Evolutionary conservation across 1,284 basidiomycete species (phyloP).

Genomic region (Tilletia setariae): DNA sequence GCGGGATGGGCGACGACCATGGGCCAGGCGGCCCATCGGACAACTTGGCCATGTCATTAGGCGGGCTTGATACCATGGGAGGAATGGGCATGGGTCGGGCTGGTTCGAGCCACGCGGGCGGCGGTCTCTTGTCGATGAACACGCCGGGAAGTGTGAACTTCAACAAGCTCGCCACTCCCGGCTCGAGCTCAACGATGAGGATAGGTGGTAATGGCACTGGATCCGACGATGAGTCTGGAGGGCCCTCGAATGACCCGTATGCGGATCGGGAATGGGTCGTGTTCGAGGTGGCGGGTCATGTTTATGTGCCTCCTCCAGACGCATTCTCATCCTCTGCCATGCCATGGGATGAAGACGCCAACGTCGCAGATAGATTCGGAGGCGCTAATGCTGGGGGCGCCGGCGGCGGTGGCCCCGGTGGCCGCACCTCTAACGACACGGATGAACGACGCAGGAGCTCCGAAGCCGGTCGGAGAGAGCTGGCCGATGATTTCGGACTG

Average conservation of each 20-base stretch:
- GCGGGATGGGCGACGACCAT: neutral
- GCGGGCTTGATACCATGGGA: neutral
- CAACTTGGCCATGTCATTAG: neutral
- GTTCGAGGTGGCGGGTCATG: conserved; percentile 44
- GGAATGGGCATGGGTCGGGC: neutral
- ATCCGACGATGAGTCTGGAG: conserved; percentile 3
- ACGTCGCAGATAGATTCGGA: too few relatives aligned
- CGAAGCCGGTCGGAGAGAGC: conserved; percentile 19
- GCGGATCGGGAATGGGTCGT: conserved; percentile 32
- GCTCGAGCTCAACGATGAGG: neutral
- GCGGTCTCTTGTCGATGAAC: neutral
- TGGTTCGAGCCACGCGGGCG: neutral
- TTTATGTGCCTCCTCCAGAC: conserved; percentile 37
- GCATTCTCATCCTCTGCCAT: conserved; percentile 9
- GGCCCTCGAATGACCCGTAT: conserved; percentile 12
- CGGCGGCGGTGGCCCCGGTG: conserved; percentile 16
- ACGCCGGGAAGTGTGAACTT: neutral
- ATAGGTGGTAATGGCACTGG: conserved; percentile 14
- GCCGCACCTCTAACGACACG: conserved; percentile 11
- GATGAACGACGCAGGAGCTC: conserved; percentile 10
- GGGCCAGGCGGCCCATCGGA: neutral
- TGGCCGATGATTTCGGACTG: conserved; percentile 24
- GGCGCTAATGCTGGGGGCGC: conserved; percentile 13
- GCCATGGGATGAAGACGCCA: too few relatives aligned
- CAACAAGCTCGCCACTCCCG: neutral